Evolutionary conservation across 495 filamentous ascomycete genomes (phyloP).

Genomic region (Chaetomium fimeti): DNA sequence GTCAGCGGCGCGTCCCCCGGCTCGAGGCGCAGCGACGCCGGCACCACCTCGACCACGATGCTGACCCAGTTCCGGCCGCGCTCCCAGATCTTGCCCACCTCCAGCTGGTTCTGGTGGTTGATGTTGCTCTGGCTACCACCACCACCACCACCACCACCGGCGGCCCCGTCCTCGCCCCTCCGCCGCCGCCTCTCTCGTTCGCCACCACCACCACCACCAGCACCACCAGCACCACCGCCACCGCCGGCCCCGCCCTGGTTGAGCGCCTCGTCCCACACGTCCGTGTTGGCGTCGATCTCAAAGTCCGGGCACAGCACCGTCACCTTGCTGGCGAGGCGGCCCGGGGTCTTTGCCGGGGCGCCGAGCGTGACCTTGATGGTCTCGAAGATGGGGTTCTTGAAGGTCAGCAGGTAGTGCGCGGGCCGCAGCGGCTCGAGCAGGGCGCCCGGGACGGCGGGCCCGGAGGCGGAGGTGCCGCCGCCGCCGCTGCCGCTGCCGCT

Average conservation of each 20-base stretch:
- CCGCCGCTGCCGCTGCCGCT: constrained; percentile 2
- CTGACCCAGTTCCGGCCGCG: constrained; percentile 91
- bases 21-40: constrained; percentile 51
- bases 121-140: constrained; percentile 37
- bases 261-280: constrained; percentile 93
- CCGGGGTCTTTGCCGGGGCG: constrained; percentile 77
- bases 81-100: constrained; percentile 94
- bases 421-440: constrained; percentile 65
- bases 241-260: constrained; percentile 41
- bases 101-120: constrained; percentile 58
- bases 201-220: neutral
- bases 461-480: constrained; percentile 15
- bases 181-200: constrained; percentile 36
- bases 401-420: constrained; percentile 78
- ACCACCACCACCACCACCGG: constrained; percentile 22
- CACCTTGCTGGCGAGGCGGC: constrained; percentile 71
- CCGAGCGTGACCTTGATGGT: constrained; percentile 81
- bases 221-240: constrained; percentile 27
- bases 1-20: constrained; percentile 36
- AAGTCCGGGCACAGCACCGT: constrained; percentile 94
- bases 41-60: constrained; percentile 86
- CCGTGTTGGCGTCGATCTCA: constrained; percentile 89
- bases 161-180: constrained; percentile 40
- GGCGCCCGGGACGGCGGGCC: constrained; percentile 13
- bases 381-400: constrained; percentile 94